Evolutionary conservation across 163 green algal genomes (phyloP).

Genomic region (Chlamydomonas reinhardtii): DNA sequence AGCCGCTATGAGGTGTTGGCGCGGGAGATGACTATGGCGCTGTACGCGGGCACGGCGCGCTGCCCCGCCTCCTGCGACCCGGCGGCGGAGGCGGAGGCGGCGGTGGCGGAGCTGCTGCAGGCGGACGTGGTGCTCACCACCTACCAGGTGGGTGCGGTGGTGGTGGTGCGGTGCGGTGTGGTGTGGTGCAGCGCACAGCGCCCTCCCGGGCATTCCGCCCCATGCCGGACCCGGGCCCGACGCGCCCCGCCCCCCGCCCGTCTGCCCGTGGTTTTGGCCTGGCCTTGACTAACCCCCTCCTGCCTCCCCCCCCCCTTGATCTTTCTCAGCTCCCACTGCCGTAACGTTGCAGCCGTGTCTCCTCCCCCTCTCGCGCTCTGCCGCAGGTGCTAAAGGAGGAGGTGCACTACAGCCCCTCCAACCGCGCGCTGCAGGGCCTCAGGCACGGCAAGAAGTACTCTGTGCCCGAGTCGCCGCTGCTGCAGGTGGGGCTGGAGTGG

Average conservation of each 20-base stretch:
- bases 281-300: no score
- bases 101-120: constrained; percentile 53
- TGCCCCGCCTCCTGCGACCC: constrained; percentile 35
- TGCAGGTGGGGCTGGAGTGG: background rate
- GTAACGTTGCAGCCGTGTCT: no score
- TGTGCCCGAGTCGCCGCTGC: constrained; percentile 51
- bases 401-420: constrained; percentile 63
- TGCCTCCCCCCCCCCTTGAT: no score
- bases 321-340: no score
- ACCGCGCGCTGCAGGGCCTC: constrained; percentile 53
- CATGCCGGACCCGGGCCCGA: no score
- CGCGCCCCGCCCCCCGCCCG: no score
- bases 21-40: constrained; percentile 21
- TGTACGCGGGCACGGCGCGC: constrained; percentile 25
- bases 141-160: constrained; percentile 62
- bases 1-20: constrained; percentile 6
- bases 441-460: constrained; percentile 78
- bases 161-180: no score
- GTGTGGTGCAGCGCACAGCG: background rate
- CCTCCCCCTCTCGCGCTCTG: background rate
- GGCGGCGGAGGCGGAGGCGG: constrained; percentile 52
- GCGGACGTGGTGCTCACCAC: constrained; percentile 84
- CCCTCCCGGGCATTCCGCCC: no score
- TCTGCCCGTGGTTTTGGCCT: no score
- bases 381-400: constrained; percentile 55